Percentiles rank a stretch among this genome's conserved stretches.
Evolutionary conservation across 805 yeast species (phyloP).

Genomic region (Suhomyces kilbournensis): DNA sequence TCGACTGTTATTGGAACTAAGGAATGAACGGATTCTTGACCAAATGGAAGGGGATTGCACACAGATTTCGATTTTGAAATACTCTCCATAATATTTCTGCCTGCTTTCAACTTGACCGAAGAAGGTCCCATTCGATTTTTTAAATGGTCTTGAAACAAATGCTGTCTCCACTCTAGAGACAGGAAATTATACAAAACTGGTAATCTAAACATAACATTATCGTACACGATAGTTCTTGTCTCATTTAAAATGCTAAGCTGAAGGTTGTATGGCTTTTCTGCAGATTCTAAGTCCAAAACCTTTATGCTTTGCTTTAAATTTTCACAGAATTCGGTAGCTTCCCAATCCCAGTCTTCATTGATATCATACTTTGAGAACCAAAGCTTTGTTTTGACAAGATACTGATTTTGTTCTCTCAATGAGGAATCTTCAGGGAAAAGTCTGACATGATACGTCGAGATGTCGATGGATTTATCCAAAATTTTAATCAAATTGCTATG

Average conservation of each 20-base stretch:
- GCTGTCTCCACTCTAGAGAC: constrained; percentile 19
- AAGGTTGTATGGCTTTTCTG: not conserved
- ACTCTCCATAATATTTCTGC: not conserved
- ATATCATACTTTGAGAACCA: not conserved
- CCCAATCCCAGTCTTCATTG: not conserved
- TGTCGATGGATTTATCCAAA: constrained; percentile 12
- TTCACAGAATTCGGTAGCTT: not conserved
- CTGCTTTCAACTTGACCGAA: not conserved
- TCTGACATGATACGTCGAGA: constrained; percentile 14
- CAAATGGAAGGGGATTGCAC: not conserved
- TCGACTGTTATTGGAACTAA: not conserved
- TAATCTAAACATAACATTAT: not conserved
- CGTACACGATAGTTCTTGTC: not conserved
- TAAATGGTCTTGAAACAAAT: constrained; percentile 13
- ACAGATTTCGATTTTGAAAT: not conserved
- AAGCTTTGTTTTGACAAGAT: not conserved
- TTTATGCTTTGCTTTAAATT: not conserved
- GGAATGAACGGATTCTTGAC: not conserved
- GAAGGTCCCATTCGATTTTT: not conserved
- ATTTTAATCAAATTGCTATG: constrained; percentile 14
- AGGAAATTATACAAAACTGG: not conserved
- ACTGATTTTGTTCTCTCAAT: not conserved
- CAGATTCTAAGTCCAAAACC: not conserved
- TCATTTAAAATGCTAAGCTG: not conserved
- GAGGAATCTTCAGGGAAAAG: constrained; percentile 4